phyloP scores from a whole-genome alignment of 2,329 filamentous ascomycete genomes.

The Trichoderma brevicompactum region DNA sequence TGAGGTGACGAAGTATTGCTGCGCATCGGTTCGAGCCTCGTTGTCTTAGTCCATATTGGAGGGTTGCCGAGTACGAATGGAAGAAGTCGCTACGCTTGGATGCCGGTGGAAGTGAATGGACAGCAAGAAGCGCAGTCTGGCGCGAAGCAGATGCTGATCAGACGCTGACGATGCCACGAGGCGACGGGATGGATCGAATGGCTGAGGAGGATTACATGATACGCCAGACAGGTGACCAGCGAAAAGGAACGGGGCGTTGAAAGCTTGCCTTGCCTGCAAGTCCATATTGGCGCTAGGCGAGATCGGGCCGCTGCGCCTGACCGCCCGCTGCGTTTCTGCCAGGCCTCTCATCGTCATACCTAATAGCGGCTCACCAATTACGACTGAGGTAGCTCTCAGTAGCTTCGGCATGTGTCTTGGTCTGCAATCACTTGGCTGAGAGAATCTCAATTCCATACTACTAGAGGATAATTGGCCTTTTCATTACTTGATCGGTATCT shows the following conservation, averaged over 20 bases:
- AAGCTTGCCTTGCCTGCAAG: conserved; percentile 18
- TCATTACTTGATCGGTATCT: neutral
- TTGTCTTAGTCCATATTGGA: neutral
- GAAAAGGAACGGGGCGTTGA: neutral
- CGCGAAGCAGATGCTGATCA: conserved; percentile 6
- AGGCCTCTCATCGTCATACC: conserved; percentile 12
- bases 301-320: conserved; percentile 1
- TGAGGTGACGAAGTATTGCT: conserved; percentile 2
- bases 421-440: neutral
- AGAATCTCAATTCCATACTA: neutral
- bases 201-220: conserved; percentile 11
- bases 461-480: neutral
- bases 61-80: neutral
- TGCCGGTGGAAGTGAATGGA: neutral
- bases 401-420: neutral
- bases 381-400: neutral
- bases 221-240: conserved; percentile 17
- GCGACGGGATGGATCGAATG: neutral
- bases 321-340: conserved; percentile 25
- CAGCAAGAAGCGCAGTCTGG: neutral
- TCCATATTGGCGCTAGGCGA: conserved; percentile 13
- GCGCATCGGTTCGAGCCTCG: conserved; percentile 14
- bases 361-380: too few species aligned
- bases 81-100: neutral
- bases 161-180: conserved; percentile 5